Base-by-base conservation (phyloP, 1,284 basidiomycete genomes). In the Cronartium quercuum region DNA sequence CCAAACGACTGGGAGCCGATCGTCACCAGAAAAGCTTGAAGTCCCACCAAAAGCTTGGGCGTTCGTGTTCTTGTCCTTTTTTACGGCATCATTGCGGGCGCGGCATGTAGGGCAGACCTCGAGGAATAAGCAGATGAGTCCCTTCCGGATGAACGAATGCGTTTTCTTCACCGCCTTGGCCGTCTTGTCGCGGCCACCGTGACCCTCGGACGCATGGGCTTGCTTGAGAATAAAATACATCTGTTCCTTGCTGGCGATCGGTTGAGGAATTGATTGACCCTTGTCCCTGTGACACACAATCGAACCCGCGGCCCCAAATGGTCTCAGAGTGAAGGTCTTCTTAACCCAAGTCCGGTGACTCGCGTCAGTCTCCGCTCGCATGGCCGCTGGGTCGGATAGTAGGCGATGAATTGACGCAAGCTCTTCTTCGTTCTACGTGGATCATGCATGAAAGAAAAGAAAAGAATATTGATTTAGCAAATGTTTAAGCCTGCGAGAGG, bases 201-300 rank as follows among this genome's bases (percentile, higher is more conserved):
- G 70, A 21, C 70, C 70, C 60, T 73, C 70, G 13, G 70, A 73
- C 6, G 70, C 70, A 18, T 73, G 70, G 6, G 70, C 70, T 42
- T 73, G 61, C 63, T 73, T 73, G 21, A 73, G 42, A 40, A 73
- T 73, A 35, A 60, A 73, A 63, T 73, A 73, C 70, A 73, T 73
- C 37, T 73, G 63, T 55, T 73, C 70, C 57, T 73, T 73, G 35
- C 62, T 65, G 1, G 70, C 70, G 21, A 73, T 63, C 29, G 70
- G 70, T 37, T 73, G 63, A 9, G 63, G 5, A 24, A 40, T 44
- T 6, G 62, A 57, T 44, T 73, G 70, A 18, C 70, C 70, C 37
- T 73, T 73, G 18, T 73, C 70, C 51, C 64, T 73, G 15, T 73
- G 70, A n/a, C 70, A 73, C n/a, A 73, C 70, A 29, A 73, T 58